phyloP scores from a whole-genome alignment of 176 grass and related monocot genomes.

The Avena sativa region DNA sequence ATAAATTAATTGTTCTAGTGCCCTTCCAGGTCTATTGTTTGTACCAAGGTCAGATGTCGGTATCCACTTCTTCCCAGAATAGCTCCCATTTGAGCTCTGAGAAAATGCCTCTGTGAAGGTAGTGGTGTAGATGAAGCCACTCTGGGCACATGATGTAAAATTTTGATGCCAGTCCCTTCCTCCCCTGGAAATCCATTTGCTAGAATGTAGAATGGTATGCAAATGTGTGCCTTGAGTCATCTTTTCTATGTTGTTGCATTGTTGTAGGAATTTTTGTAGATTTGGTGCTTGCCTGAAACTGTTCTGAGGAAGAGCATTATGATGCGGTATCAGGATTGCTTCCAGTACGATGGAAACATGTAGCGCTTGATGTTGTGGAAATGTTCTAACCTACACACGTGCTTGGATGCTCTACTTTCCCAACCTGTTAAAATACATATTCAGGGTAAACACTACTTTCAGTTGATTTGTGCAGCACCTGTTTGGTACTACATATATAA shows the following conservation, averaged over 20 bases:
- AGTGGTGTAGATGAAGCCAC: constrained; percentile 46
- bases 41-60: constrained; percentile 40
- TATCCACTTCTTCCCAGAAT: constrained; percentile 31
- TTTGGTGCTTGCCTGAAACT: neutral
- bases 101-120: constrained; percentile 34
- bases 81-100: constrained; percentile 56
- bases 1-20: constrained; percentile 38
- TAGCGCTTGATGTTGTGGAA: constrained; percentile 19
- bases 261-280: constrained; percentile 45
- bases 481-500: no score
- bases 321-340: neutral
- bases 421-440: neutral
- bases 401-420: constrained; percentile 24
- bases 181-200: constrained; percentile 33
- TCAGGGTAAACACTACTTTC: no score
- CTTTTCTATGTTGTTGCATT: neutral
- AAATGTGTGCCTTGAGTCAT: constrained; percentile 31
- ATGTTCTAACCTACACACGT: constrained; percentile 17
- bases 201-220: constrained; percentile 16
- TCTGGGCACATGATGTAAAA: constrained; percentile 46
- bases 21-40: constrained; percentile 51
- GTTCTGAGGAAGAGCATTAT: neutral
- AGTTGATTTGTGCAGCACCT: no score
- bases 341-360: constrained; percentile 8
- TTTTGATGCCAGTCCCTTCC: constrained; percentile 19